Evolutionary conservation across 768 basidiomycete species (phyloP), one percentile per base, ranked within the genome.

Genomic region (Trametes cubensis): DNA sequence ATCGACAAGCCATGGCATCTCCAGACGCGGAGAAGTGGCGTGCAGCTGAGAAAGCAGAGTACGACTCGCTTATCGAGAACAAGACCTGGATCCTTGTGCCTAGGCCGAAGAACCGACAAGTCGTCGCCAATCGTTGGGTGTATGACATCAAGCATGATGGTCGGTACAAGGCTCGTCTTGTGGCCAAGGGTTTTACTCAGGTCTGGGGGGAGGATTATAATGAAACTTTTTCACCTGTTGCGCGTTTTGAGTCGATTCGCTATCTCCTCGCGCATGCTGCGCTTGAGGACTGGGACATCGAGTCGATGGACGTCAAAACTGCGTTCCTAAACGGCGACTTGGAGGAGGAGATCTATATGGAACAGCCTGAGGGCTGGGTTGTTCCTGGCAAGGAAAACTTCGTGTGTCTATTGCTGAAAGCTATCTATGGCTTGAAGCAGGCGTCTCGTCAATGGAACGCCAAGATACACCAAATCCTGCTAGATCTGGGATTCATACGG

Each of bases 151-250:
- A 26, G 26, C 23, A 48, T 18, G 47, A 48, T 26, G 47, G 47
- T 25, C 47, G 38, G 11, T 69, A 70, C 66, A 78, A 79, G 61
- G 75, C 72, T 15, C 39, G 74, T 23, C 66, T 77, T 28, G 74
- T 76, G 10, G 76, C 76, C 0, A 67, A 73, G 49, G 78, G 78
- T 0, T 77, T 69, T 63, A 58, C 70, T 2, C 78, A 79, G 60
- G 53, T 72, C 7, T 66, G 61, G 14, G 76, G n/a, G 4, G 39
- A 66, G 38, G 54, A 76, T 62, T 77, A 67, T 63, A 52, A 68
- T n/a, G 71, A 72, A 14, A 77, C 70, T 20, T 72, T 67, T 51
- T 54, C 73, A 18, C 72, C 72, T 18, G 63, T 67, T 4, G 66
- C 61, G 6, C 50, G 51, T 17, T 66, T 65, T 40, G 47, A 50